Evolutionary conservation across 1,139 yeast genomes (phyloP).

Genomic region (Spathaspora jeffriesii): DNA sequence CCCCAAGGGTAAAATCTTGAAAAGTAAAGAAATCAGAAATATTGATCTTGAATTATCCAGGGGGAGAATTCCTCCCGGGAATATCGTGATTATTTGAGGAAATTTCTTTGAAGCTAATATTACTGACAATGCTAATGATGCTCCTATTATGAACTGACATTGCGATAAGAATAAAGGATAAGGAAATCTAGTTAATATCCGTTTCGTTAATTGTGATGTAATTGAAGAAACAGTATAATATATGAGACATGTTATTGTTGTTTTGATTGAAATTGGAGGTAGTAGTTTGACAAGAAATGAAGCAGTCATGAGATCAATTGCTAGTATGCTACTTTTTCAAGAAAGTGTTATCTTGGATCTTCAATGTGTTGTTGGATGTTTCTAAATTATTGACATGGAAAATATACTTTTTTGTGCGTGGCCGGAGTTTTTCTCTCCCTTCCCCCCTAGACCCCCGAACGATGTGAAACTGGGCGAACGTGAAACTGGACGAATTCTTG

Average conservation of each 20-base stretch:
- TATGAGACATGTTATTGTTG: slow-evolving; percentile 24
- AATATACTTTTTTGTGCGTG: neutral
- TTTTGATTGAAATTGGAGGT: slow-evolving; percentile 14
- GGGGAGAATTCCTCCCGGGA: slow-evolving; percentile 37
- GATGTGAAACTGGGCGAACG: neutral
- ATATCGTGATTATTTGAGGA: slow-evolving; percentile 20
- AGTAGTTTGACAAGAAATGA: slow-evolving; percentile 15
- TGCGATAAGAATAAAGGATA: slow-evolving; percentile 55
- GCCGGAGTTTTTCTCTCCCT: neutral
- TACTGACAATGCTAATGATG: slow-evolving; percentile 28
- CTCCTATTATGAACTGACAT: slow-evolving; percentile 45
- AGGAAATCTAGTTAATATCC: slow-evolving; percentile 39
- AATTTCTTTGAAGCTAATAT: slow-evolving; percentile 20
- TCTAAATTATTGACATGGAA: neutral
- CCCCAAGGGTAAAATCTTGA: slow-evolving; percentile 39
- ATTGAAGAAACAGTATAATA: slow-evolving; percentile 51
- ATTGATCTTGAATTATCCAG: slow-evolving; percentile 19
- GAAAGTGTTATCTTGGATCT: neutral
- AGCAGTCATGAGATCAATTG: neutral
- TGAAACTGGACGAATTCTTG: neutral
- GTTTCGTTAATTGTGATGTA: slow-evolving; percentile 49
- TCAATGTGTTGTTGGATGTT: neutral
- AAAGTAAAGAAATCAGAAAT: slow-evolving; percentile 20
- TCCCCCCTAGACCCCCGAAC: neutral
- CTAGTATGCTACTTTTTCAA: too few relatives aligned